Base-by-base conservation (phyloP, 2,329 filamentous ascomycete genomes). In the Juglanconis oblonga region DNA sequence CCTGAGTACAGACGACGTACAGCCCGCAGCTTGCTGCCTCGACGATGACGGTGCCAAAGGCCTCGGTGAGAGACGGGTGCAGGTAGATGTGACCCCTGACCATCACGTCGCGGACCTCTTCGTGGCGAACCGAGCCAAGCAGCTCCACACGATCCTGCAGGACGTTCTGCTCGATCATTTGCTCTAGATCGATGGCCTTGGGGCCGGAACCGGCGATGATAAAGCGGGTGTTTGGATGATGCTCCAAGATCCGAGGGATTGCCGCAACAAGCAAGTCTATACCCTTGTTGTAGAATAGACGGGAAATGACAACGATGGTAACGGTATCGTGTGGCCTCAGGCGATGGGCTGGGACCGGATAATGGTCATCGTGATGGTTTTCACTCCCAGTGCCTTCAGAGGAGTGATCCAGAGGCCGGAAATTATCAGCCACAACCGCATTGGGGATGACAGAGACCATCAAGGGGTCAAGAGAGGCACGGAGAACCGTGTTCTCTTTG, bases 361-460 rank as follows among this genome's bases (percentile, higher is more conserved):
- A 60, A 5, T 78, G 75, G 66, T 77, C 78, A 52, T 73, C 77
- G 49, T 71, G 69, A 61, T 81, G 79, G 24, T 62, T 70, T 66
- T 44, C 73, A 65, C 35, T 71, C 9, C 45, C 35, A 24, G 59
- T 32, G 13, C 60, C 38, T 51, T 67, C 62, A 42, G 66, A 55
- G 7, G 61, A 72, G 64, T 81, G 79, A 57, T 81, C 81, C 2
- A 90, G 74, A 0, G 94, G 95, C 55, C 88, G 86, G 70, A 99
- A 99, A 76, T 97, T 96, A 69, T 97, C 93, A 10, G 96, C 93
- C 1, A 99, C 96, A 2, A 99, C 91, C 9, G 95, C 95, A 67
- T 99, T 99, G 13, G 95, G 95, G 61, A 99, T 98, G 42, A 97
- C 95, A 0, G 94, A 98, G 29, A 99, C 95, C 88, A 97, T 97